Evolutionary conservation across 441 rosid species (phyloP).

Genomic region (Aquilaria agallochum): DNA sequence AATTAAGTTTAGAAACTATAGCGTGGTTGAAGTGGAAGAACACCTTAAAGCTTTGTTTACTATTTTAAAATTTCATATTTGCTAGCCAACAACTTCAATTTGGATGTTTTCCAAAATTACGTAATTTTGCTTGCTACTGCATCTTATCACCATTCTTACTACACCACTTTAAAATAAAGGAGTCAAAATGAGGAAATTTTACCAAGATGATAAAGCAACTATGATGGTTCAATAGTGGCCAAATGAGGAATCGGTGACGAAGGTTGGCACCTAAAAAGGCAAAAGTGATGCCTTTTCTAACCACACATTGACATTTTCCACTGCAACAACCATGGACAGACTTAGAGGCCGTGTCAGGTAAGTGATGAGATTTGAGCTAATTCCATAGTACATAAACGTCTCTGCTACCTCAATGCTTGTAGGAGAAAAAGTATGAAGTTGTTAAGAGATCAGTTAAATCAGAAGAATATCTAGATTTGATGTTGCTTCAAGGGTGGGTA

Average conservation of each 20-base stretch:
- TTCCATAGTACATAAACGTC: constrained; percentile 54
- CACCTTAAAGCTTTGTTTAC: too few relatives aligned
- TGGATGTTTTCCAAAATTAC: too few relatives aligned
- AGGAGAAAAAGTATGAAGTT: constrained; percentile 13
- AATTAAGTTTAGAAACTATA: too few relatives aligned
- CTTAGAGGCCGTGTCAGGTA: constrained; percentile 58
- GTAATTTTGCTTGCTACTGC: too few relatives aligned
- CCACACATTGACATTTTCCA: constrained; percentile 56
- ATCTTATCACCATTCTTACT: background rate
- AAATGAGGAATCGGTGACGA: constrained; percentile 56
- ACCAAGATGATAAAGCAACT: constrained; percentile 49
- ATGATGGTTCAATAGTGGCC: constrained; percentile 56
- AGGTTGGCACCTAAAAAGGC: constrained; percentile 48
- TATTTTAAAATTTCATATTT: too few relatives aligned
- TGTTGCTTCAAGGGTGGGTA: constrained; percentile 12
- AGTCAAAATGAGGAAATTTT: background rate
- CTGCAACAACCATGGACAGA: constrained; percentile 53
- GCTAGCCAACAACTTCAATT: too few relatives aligned
- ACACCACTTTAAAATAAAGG: background rate
- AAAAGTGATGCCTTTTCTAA: constrained; percentile 38
- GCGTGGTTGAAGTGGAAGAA: too few relatives aligned
- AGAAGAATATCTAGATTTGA: constrained; percentile 27
- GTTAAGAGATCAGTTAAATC: constrained; percentile 39
- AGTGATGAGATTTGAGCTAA: constrained; percentile 47
- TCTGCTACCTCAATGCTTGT: constrained; percentile 57